Conservation (phyloP, 202 grass and related monocot species). For the Hordeum pubiflorum region DNA sequence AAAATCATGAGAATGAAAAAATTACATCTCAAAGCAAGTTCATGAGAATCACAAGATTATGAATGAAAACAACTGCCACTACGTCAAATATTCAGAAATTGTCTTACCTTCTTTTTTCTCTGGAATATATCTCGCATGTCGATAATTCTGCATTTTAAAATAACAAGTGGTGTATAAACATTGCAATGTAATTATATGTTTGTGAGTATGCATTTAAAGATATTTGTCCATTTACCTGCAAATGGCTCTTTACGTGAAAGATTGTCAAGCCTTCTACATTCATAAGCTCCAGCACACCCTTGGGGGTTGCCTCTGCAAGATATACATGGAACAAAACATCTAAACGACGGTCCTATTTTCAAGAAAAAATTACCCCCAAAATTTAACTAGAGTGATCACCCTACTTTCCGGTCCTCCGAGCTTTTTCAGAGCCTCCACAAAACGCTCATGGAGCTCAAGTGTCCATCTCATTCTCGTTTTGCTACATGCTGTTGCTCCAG, state of each 20-base stretch:
- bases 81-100: background rate
- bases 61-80: background rate
- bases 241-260: slow-evolving; percentile 92
- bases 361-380: slow-evolving; percentile 4
- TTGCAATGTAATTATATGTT: background rate
- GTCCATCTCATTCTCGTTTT: slow-evolving; percentile 83
- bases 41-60: too few species aligned
- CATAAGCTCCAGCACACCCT: slow-evolving; percentile 81
- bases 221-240: slow-evolving; percentile 51
- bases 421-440: slow-evolving; percentile 70
- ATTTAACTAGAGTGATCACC: slow-evolving; percentile 12
- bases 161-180: background rate
- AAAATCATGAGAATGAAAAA: background rate
- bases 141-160: slow-evolving; percentile 55
- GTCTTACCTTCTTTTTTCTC: slow-evolving; percentile 67
- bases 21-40: background rate
- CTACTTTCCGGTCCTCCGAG: slow-evolving; percentile 78
- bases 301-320: slow-evolving; percentile 75
- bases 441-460: slow-evolving; percentile 64
- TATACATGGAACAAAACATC: background rate
- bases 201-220: background rate
- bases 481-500: slow-evolving; percentile 20
- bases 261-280: slow-evolving; percentile 78
- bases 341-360: background rate
- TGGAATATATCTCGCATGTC: slow-evolving; percentile 59